A percentile compares a stretch with the other conserved stretches of the same genome.
Conservation (phyloP, 2,329 filamentous ascomycete species). For the Aspergillus fumigatiaffinis region DNA sequence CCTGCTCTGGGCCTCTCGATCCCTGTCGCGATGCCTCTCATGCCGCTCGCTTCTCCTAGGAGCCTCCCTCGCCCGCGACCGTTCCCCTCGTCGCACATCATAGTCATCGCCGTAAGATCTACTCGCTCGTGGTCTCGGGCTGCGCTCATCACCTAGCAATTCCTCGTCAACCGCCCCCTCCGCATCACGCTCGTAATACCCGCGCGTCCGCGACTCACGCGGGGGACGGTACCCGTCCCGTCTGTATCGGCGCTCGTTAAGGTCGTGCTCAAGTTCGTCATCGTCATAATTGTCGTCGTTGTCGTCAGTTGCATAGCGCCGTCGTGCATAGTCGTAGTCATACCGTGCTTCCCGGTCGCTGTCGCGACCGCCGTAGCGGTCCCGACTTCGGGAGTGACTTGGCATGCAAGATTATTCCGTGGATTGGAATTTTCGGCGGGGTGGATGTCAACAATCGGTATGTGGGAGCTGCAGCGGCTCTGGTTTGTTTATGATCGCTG, state of each 20-base stretch:
- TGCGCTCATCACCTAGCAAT: constrained; percentile 9
- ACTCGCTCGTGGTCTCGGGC: constrained; percentile 1
- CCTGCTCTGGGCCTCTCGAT: constrained; percentile 8
- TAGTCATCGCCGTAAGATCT: neutral
- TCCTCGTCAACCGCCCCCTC: constrained; percentile 17
- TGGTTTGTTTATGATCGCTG: neutral
- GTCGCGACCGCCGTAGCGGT: constrained; percentile 25
- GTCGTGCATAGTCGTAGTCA: constrained; percentile 8
- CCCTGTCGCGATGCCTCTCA: constrained; percentile 19
- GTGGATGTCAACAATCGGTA: neutral
- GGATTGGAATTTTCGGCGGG: neutral
- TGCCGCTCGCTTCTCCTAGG: constrained; percentile 21
- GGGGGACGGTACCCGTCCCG: constrained; percentile 16
- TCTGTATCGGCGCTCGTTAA: constrained; percentile 19
- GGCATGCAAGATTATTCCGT: constrained; percentile 21
- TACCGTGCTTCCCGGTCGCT: constrained; percentile 15
- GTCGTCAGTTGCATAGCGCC: constrained; percentile 19
- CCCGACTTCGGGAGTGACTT: constrained; percentile 30
- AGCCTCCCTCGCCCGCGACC: constrained; percentile 32
- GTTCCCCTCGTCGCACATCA: constrained; percentile 19
- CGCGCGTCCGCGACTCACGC: constrained; percentile 18
- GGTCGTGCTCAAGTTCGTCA: constrained; percentile 18
- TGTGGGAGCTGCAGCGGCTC: neutral
- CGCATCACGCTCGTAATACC: constrained; percentile 14
- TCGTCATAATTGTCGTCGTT: constrained; percentile 19